Conservation (phyloP, 176 grass and related monocot species). For the Bolboschoenus planiculmis region DNA sequence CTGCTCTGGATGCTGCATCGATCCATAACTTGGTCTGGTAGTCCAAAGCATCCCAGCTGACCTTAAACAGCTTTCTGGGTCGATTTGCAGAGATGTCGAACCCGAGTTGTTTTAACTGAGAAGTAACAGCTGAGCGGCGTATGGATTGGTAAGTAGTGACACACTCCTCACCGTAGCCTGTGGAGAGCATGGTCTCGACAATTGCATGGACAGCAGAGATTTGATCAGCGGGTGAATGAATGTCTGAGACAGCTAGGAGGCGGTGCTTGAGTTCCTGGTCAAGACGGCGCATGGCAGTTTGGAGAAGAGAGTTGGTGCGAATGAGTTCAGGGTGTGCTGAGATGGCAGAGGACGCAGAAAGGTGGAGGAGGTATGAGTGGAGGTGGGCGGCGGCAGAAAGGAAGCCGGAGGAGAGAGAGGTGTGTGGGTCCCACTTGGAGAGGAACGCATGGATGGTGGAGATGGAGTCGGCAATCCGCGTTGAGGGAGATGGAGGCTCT, state of each 20-base stretch:
- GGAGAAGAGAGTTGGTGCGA: constrained; percentile 47
- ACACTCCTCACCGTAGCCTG: constrained; percentile 73
- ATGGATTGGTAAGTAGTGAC: constrained; percentile 41
- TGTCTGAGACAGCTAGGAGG: background rate
- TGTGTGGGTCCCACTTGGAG: constrained; percentile 39
- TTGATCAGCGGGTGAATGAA: background rate
- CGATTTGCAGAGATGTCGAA: constrained; percentile 1
- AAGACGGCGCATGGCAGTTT: constrained; percentile 51
- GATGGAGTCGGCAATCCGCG: constrained; percentile 40
- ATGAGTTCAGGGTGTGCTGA: constrained; percentile 22
- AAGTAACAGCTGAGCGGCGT: constrained; percentile 33
- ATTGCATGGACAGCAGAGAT: constrained; percentile 19
- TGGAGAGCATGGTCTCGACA: constrained; percentile 53
- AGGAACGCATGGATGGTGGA: constrained; percentile 38
- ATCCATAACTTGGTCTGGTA: constrained; percentile 42
- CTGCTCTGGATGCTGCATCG: constrained; percentile 10
- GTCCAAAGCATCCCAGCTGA: constrained; percentile 43
- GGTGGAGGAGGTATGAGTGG: constrained; percentile 61
- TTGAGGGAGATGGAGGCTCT: background rate
- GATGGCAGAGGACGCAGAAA: constrained; percentile 6
- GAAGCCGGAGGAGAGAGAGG: constrained; percentile 25
- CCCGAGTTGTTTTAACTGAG: constrained; percentile 29
- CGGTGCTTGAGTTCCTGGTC: constrained; percentile 44
- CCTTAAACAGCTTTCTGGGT: constrained; percentile 27
- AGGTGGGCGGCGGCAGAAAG: constrained; percentile 43